phyloP scores from a whole-genome alignment of 192 early-diverging fungal genomes.

The Coemansia erecta region DNA sequence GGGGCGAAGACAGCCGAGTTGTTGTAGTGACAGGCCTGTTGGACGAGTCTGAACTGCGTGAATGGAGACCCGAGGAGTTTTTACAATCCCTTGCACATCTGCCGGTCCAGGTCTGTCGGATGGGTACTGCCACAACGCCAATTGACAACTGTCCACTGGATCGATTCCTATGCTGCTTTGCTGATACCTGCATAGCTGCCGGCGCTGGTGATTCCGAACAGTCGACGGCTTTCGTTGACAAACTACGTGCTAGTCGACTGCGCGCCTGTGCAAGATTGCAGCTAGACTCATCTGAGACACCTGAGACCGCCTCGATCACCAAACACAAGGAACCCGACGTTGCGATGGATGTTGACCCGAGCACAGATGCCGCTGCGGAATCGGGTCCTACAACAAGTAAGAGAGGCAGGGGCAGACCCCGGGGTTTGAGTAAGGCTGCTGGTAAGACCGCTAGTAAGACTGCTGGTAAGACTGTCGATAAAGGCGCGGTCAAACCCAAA shows the following conservation, averaged over 20 bases:
- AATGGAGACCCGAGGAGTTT: conserved; percentile 19
- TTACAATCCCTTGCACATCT: conserved; percentile 7
- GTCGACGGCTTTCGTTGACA: not conserved
- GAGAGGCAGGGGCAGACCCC: not conserved
- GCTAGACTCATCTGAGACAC: not conserved
- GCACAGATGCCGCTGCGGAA: too few species aligned
- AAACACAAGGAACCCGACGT: too few species aligned
- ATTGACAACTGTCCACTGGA: conserved; percentile 13
- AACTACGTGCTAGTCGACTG: not conserved
- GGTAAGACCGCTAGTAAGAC: not conserved
- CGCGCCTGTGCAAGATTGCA: conserved; percentile 13
- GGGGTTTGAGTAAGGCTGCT: not conserved
- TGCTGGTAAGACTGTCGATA: not conserved
- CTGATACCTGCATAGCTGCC: not conserved
- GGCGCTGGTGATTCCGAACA: not conserved
- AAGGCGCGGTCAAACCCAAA: not conserved
- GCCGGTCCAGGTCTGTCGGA: conserved; percentile 3
- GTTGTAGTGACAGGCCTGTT: conserved; percentile 31
- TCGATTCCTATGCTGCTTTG: conserved; percentile 18
- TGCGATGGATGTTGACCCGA: too few species aligned
- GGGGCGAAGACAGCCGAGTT: conserved; percentile 26
- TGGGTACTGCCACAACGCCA: not conserved
- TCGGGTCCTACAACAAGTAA: not conserved
- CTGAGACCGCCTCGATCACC: too few species aligned
- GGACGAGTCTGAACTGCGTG: not conserved